Evolutionary conservation across 495 filamentous ascomycete genomes (phyloP).

Genomic region (Aspergillus campestris): DNA sequence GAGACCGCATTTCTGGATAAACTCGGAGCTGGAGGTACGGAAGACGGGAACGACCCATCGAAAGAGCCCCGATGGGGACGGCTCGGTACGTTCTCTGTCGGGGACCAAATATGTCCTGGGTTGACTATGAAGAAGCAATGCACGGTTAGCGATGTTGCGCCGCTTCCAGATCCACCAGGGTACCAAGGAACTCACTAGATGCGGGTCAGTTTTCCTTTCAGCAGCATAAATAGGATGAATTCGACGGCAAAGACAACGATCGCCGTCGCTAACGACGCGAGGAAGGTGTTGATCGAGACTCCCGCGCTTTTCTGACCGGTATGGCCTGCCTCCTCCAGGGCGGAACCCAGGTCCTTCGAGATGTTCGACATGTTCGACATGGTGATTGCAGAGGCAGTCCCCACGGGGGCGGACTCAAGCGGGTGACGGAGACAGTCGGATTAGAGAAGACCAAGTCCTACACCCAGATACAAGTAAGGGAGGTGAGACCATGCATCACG

Average conservation of each 20-base stretch:
- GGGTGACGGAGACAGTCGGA: too few species aligned
- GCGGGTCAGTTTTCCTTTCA: constrained; percentile 68
- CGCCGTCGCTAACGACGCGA: constrained; percentile 66
- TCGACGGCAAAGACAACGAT: constrained; percentile 71
- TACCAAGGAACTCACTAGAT: constrained; percentile 60
- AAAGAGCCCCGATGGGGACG: constrained; percentile 63
- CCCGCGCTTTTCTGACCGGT: constrained; percentile 39
- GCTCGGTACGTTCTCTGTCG: constrained; percentile 68
- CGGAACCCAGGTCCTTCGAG: constrained; percentile 16
- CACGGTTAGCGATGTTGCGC: background rate
- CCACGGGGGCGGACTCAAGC: too few species aligned
- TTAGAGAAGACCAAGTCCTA: too few species aligned
- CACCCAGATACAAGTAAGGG: too few species aligned
- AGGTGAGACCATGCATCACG: too few species aligned
- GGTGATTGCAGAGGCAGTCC: constrained; percentile 2
- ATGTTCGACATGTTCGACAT: constrained; percentile 14
- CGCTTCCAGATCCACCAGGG: too few species aligned
- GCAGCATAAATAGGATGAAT: constrained; percentile 63
- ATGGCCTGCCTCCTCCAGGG: constrained; percentile 31
- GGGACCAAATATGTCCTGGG: constrained; percentile 89
- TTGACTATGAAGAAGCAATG: constrained; percentile 40
- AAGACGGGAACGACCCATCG: constrained; percentile 64
- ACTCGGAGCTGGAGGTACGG: constrained; percentile 70
- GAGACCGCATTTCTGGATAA: constrained; percentile 89
- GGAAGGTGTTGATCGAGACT: constrained; percentile 48